These are phyloP conservation scores for Cardamine resedifolia DNA, from an alignment of 345 rosid species.

Conservation along the genomic window DNA sequence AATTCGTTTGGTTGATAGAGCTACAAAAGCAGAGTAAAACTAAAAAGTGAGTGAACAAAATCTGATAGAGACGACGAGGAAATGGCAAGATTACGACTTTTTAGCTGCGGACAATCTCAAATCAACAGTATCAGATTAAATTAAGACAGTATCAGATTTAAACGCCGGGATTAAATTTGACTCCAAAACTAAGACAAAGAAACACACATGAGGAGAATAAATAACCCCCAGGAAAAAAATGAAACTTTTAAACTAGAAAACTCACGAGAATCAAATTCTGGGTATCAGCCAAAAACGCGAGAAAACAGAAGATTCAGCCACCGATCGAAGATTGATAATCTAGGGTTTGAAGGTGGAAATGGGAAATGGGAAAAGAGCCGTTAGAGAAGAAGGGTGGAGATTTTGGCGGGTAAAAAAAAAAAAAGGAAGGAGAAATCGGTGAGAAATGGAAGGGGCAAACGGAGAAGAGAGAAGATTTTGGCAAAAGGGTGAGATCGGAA, in stretches of 20 bases:
- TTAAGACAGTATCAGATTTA: too few relatives aligned
- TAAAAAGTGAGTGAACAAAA: conserved; percentile 8
- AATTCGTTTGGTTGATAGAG: neutral
- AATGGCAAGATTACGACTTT: neutral
- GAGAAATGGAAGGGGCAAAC: conserved; percentile 29
- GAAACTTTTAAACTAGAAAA: conserved; percentile 12
- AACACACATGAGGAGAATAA: too few relatives aligned
- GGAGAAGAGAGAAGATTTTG: conserved; percentile 22
- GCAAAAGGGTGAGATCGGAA: conserved; percentile 46
- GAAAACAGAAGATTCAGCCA: neutral
- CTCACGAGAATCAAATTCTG: conserved; percentile 19
- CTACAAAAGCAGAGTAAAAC: conserved; percentile 20
- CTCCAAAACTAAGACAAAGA: neutral
- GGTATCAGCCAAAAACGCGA: conserved; percentile 16
- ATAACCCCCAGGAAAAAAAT: too few relatives aligned
- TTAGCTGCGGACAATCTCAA: neutral
- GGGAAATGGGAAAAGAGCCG: conserved; percentile 28
- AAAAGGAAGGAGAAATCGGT: neutral
- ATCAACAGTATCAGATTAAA: neutral
- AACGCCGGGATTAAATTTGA: too few relatives aligned
- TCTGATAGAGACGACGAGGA: neutral
- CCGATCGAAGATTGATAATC: conserved; percentile 14
- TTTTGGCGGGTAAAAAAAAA: conserved; percentile 53
- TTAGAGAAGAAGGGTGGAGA: conserved; percentile 21
- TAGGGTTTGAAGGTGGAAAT: neutral